Evolutionary conservation across 2,329 filamentous ascomycete species (phyloP).

Genomic region (Colletotrichum endophyticum): DNA sequence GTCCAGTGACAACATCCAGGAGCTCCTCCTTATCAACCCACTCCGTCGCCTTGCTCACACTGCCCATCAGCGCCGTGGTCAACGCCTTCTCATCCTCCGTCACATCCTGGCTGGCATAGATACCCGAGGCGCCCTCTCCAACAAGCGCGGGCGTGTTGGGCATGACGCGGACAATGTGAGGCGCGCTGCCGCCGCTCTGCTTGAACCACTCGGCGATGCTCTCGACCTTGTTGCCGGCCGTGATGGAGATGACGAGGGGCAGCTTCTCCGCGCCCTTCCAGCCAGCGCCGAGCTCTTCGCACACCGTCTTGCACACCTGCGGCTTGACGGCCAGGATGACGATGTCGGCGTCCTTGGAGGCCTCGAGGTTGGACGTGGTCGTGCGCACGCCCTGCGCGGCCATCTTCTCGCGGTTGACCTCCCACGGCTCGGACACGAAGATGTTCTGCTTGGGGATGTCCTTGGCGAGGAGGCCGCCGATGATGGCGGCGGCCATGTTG

Average conservation of each 20-base stretch:
- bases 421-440: conserved; percentile 55
- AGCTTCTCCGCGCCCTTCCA: conserved; percentile 30
- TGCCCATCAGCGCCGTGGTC: conserved; percentile 44
- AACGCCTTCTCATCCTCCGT: conserved; percentile 45
- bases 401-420: conserved; percentile 57
- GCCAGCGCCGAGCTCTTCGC: conserved; percentile 46
- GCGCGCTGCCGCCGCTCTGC: conserved; percentile 37
- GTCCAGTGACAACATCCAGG: conserved; percentile 54
- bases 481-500: conserved; percentile 59
- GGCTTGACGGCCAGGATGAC: conserved; percentile 58
- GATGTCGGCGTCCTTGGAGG: conserved; percentile 46
- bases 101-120: conserved; percentile 49
- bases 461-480: conserved; percentile 50
- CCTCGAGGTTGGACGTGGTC: conserved; percentile 51
- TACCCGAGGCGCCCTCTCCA: conserved; percentile 53
- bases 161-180: conserved; percentile 56
- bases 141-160: conserved; percentile 57
- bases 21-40: conserved; percentile 56
- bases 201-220: conserved; percentile 49
- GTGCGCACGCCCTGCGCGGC: conserved; percentile 48
- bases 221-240: conserved; percentile 51
- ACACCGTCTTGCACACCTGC: conserved; percentile 51
- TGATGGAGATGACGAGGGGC: conserved; percentile 54
- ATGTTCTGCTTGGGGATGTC: conserved; percentile 49
- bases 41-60: conserved; percentile 52